Evolutionary conservation across 352 stramenopile species (phyloP).

Genomic region (Phytopythium helicoides): DNA sequence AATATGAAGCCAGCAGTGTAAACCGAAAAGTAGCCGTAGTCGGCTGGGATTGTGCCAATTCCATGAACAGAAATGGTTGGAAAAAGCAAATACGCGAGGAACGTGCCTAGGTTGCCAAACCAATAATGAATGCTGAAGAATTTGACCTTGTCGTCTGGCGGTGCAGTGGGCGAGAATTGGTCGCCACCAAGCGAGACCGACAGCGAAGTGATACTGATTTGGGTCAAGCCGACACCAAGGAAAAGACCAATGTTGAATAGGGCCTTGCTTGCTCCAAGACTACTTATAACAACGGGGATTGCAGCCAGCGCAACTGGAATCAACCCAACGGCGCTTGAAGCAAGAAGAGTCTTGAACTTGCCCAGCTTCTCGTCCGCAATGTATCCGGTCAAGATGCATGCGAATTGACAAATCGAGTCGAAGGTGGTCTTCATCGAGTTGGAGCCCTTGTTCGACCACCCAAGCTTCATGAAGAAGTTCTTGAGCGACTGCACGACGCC

Average conservation of each 20-base stretch:
- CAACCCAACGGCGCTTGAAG: conserved; percentile 39
- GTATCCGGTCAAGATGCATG: conserved; percentile 51
- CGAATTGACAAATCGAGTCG: conserved; percentile 61
- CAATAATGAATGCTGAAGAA: conserved; percentile 88
- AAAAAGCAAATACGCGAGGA: background rate
- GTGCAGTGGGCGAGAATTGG: conserved; percentile 51
- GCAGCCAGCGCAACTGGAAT: conserved; percentile 34
- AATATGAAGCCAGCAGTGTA: too few relatives aligned
- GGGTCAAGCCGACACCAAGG: conserved; percentile 40
- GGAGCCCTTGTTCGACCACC: conserved; percentile 57
- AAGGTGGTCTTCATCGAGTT: conserved; percentile 66
- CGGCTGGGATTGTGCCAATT: too few relatives aligned
- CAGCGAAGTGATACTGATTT: conserved; percentile 53
- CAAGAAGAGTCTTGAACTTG: conserved; percentile 36
- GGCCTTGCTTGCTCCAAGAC: conserved; percentile 22
- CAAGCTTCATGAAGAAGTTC: conserved; percentile 62
- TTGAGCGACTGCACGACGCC: conserved; percentile 57
- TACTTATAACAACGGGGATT: too few relatives aligned
- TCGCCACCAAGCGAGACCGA: conserved; percentile 60
- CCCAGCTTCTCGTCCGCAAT: conserved; percentile 57
- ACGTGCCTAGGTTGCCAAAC: conserved; percentile 5
- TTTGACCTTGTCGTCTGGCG: conserved; percentile 35
- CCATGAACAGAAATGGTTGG: conserved; percentile 11
- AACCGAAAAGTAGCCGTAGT: too few relatives aligned
- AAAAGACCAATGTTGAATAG: conserved; percentile 63